Conservation (phyloP, 352 stramenopile genomes). For the Peronospora farinosa region DNA sequence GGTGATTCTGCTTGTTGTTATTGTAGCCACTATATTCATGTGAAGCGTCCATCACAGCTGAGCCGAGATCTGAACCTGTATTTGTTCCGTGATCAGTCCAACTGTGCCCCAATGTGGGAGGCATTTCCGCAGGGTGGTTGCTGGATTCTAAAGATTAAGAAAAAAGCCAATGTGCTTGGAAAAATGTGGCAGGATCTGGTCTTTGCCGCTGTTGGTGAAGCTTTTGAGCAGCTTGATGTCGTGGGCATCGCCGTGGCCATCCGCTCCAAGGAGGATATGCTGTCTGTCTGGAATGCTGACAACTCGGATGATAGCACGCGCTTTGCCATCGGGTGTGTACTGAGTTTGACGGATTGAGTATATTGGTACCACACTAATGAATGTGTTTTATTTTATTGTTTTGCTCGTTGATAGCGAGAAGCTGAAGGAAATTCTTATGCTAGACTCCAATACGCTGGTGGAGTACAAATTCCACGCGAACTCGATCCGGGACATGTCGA, state of each 20-base stretch:
- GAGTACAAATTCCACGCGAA: constrained; percentile 93
- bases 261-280: constrained; percentile 91
- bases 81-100: constrained; percentile 86
- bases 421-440: constrained; percentile 91
- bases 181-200: constrained; percentile 94
- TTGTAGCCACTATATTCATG: constrained; percentile 86
- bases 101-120: constrained; percentile 88
- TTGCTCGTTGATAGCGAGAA: constrained; percentile 61
- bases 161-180: constrained; percentile 89
- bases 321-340: constrained; percentile 72
- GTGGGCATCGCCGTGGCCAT: constrained; percentile 91
- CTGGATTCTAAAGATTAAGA: constrained; percentile 95
- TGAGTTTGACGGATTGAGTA: neutral
- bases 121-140: constrained; percentile 89
- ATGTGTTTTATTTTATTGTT: neutral
- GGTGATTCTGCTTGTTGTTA: neutral
- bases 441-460: constrained; percentile 91
- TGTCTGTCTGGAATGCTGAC: constrained; percentile 92
- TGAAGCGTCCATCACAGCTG: constrained; percentile 89
- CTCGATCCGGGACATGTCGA: constrained; percentile 90
- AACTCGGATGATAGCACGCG: constrained; percentile 85
- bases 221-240: constrained; percentile 88
- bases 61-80: constrained; percentile 90
- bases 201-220: constrained; percentile 88
- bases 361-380: constrained; percentile 3